Evolutionary conservation across 768 basidiomycete genomes (phyloP), one percentile per base, ranked within the genome.

Genomic region (Multifurca ochricompacta): DNA sequence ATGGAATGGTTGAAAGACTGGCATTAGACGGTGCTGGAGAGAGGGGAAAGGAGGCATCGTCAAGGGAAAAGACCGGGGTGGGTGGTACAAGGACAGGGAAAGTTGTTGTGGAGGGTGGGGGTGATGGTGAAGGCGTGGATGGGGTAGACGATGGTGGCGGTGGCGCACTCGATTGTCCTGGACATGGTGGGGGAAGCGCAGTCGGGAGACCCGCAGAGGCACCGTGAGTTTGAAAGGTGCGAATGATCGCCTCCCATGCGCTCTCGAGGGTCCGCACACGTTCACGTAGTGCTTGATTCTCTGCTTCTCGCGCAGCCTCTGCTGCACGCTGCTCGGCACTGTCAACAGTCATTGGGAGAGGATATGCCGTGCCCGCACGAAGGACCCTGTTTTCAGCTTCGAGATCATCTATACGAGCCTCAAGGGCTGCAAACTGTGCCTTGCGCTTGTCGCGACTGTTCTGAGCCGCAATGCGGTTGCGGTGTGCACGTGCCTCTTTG

Each of bases 381-480:
- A 90, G 79, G 39, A 77, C 78, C 34, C 82, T 71, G 68, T 95
- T 94, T 74, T 94, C 91, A 52, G 84, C 84, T 72, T 88, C 85
- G 40, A 94, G 77, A 54, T 89, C 83, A 2, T 81, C 78, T 0
- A 96, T 91, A 85, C 96, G 98, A 46, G 83, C 77, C 62, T 97
- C 95, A 41, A 99, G 78, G 66, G 95, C 91, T 19, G 90, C 82
- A 66, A 85, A 91, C 59, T 94, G 90, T 14, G 83, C 85, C 69
- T 95, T 95, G 53, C 91, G 80, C 62, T 87, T 79, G 72, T 95
- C 92, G 41, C 92, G 83, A 10, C 87, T 90, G 72, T 92, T 87
- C 74, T 95, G 92, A 5, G 91, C 91, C 2, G 92, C 92, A 67
- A 94, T 90, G 47, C 91, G 80, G 70, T 95, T 95, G 53, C 92